phyloP scores from a whole-genome alignment of 768 basidiomycete genomes.

The Mrakia frigida region DNA sequence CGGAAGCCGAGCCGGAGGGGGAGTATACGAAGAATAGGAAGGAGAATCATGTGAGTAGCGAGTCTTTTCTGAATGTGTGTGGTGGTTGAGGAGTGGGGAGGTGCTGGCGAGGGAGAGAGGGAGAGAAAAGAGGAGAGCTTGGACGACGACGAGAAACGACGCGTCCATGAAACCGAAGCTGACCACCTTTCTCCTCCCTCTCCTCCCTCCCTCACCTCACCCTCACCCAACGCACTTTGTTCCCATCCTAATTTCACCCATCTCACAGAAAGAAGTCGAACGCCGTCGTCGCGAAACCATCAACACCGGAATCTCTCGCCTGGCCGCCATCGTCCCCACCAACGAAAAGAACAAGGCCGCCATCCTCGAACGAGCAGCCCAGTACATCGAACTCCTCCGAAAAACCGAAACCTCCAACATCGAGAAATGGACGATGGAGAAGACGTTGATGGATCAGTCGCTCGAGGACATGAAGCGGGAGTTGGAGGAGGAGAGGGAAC shows the following conservation, averaged over 20 bases:
- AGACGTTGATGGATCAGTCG: slow-evolving; percentile 80
- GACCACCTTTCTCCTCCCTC: slow-evolving; percentile 1
- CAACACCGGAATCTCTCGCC: slow-evolving; percentile 91
- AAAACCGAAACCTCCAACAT: slow-evolving; percentile 86
- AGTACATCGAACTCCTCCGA: slow-evolving; percentile 86
- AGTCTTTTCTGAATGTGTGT: not conserved
- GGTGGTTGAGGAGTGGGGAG: not conserved
- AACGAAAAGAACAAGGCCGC: slow-evolving; percentile 59
- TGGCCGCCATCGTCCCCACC: slow-evolving; percentile 52
- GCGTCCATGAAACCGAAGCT: not conserved
- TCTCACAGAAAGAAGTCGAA: slow-evolving; percentile 94
- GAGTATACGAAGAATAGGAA: slow-evolving; percentile 37
- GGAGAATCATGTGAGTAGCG: slow-evolving; percentile 43
- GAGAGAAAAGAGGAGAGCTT: not conserved
- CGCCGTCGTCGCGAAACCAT: slow-evolving; percentile 90
- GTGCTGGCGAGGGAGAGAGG: not conserved
- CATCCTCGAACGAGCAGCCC: slow-evolving; percentile 78
- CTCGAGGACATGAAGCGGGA: slow-evolving; percentile 36
- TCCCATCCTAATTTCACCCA: not conserved
- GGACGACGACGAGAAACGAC: not conserved
- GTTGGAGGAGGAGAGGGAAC: slow-evolving; percentile 26
- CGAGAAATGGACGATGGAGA: slow-evolving; percentile 90
- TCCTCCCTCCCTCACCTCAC: not conserved
- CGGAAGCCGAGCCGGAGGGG: too few species aligned
- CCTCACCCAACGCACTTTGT: not conserved